Base-by-base conservation (phyloP, 176 grass and related monocot genomes). In the Aegilops umbellulata region DNA sequence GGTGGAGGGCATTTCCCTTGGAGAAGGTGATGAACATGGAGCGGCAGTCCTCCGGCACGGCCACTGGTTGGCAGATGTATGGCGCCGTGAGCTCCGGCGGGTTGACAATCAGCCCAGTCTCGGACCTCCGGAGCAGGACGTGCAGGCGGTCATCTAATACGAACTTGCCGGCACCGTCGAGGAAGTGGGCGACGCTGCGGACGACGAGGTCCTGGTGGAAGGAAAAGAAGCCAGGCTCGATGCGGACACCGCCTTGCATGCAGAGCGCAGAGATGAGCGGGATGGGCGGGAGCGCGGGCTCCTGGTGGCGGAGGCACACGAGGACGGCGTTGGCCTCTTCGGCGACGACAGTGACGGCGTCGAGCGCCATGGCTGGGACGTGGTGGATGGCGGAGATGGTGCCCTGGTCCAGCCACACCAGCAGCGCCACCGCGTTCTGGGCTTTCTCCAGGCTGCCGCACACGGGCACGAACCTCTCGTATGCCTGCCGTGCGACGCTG, bases 81-180 rank as follows among this genome's bases (percentile, higher is more conserved):
- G 66, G n/a, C 31, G 10, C 57, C 8, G 80, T 75, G 44, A 97
- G 74, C 77, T 73, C 86, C 0, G 27, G 65, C 7, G 27, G 60
- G 65, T 44, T 79, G 9, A 26, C 17, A 3, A 69, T 20, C 11
- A 66, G 25, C 1, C 87, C 79, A 0, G 68, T 80, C 76, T 91
- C 73, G 16, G 87, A 67, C 12, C 34, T 66, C 7, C 41, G 26
- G 1, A 94, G 38, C 15, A 79, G 22, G 2, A 8, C 20, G n/a
- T 84, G 64, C 42, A 94, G 58, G 51, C 11, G 22, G 29, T 97
- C 87, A 8, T 93, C 27, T 13, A 97, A 94, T 64, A 97, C 23
- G 23, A 94, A 23, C 2, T 57, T 12, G 15, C 90, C 87, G 3
- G 91, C 65, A 6, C 86, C 75, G 1, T 92, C 89, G 19, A 97